Evolutionary conservation across 1,139 yeast genomes (phyloP).

Genomic region (Spencermartinsiella ligniputridi): DNA sequence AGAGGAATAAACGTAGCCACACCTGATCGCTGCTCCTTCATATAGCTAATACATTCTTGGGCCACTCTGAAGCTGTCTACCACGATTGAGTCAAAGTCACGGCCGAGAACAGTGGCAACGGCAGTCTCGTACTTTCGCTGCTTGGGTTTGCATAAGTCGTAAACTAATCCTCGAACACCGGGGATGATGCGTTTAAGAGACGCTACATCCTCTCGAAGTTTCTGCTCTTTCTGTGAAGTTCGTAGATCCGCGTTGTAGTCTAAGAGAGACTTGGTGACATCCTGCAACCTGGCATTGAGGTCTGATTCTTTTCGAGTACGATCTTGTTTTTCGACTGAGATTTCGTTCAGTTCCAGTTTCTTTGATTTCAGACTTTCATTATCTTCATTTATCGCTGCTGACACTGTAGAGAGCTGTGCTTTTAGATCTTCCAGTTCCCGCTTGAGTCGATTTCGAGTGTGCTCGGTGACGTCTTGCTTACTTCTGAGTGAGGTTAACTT

Average conservation of each 20-base stretch:
- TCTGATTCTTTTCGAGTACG: constrained; percentile 47
- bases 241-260: constrained; percentile 72
- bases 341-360: constrained; percentile 40
- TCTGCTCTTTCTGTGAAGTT: constrained; percentile 67
- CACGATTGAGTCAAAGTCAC: constrained; percentile 72
- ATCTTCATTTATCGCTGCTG: constrained; percentile 32
- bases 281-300: constrained; percentile 61
- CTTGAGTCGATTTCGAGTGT: constrained; percentile 19
- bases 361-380: constrained; percentile 35
- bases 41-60: constrained; percentile 71
- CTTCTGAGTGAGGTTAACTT: constrained; percentile 25
- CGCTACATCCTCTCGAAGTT: constrained; percentile 65
- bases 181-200: constrained; percentile 69
- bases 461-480: constrained; percentile 25
- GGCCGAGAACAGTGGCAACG: constrained; percentile 73
- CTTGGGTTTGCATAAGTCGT: constrained; percentile 76
- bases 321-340: constrained; percentile 46
- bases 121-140: constrained; percentile 74
- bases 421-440: constrained; percentile 34
- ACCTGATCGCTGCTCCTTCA: constrained; percentile 85
- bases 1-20: constrained; percentile 84
- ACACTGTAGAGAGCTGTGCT: constrained; percentile 15
- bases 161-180: constrained; percentile 74
- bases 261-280: constrained; percentile 56
- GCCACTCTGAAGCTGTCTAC: constrained; percentile 78